phyloP scores from a whole-genome alignment of 176 grass and related monocot species.

The Stipa capillata region DNA sequence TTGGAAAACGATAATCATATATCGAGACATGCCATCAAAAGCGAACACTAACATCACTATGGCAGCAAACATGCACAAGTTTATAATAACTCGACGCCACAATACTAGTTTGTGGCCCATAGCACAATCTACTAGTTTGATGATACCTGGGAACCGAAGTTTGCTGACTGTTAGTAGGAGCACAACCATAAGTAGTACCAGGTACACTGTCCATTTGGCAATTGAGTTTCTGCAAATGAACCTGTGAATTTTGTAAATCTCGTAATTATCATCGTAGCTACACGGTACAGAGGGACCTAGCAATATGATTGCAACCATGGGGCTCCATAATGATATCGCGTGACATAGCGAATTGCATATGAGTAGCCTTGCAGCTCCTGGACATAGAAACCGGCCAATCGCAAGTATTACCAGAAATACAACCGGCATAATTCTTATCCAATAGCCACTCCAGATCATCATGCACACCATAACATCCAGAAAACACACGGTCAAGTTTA shows the following conservation, averaged over 20 bases:
- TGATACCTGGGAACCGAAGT: not conserved
- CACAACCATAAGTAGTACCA: not conserved
- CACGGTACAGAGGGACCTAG: not conserved
- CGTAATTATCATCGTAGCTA: not conserved
- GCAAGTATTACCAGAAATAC: too few species aligned
- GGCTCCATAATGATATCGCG: not conserved
- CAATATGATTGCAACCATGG: not conserved
- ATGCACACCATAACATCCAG: not conserved
- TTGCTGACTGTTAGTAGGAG: not conserved
- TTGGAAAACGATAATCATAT: too few species aligned
- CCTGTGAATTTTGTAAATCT: too few species aligned
- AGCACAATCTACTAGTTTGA: not conserved
- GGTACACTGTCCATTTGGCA: not conserved
- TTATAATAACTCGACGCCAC: not conserved
- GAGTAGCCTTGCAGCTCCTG: too few species aligned
- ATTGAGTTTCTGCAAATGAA: not conserved
- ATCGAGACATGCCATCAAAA: not conserved
- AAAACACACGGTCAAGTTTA: not conserved
- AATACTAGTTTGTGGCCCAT: not conserved
- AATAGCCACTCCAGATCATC: too few species aligned
- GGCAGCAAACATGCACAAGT: not conserved
- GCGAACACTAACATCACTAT: not conserved
- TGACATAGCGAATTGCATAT: not conserved
- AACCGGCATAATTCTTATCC: too few species aligned
- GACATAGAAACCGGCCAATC: too few species aligned